Base-by-base conservation (phyloP, 805 yeast species). In the Wickerhamiella lipophila region DNA sequence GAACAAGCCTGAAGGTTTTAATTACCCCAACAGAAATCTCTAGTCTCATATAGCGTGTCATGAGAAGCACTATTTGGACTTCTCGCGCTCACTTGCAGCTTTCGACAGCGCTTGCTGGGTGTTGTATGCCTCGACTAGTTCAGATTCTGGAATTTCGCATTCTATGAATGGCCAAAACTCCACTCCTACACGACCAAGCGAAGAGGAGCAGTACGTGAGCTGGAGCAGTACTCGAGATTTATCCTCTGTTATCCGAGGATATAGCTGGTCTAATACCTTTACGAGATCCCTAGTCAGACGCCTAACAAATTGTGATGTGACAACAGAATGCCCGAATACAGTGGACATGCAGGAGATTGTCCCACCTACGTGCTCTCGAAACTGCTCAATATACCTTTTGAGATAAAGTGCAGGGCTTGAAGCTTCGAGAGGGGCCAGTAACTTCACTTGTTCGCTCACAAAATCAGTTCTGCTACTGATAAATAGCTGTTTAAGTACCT, bases 161-260 rank as follows among this genome's bases (percentile, higher is more conserved):
- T 52, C 56, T 6, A 54, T 23, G 1, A 70, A 52, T 30, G 64
- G 61, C 65, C 83, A 81, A 61, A 84, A 83, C 56, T 82, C 84
- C 3, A 76, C 77, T 12, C 83, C 81, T 18, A 77, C 75, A 53
- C 87, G 69, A 1, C 82, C 79, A 47, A 89, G 68, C 32, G 95
- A 80, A 60, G 82, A 86, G n/a, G 95, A 81, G 55, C 95, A 84
- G 65, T 88, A 89, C 0, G 85, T 78, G 34, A 88, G 65, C 64
- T 89, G 98, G 29, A 89, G 66, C 54, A 88, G 75, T 19, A 87
- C 67, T 0, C 89, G 83, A 50, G 82, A 82, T 27, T 60, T 50
- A 11, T 58, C 57, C 41, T 64, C 67, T 2, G 58, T 50, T 29
- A 68, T 52, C 12, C 47, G 47, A 5, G 66, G 67, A 11, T 60